Evolutionary conservation across 768 basidiomycete genomes (phyloP).

Genomic region (Albatrellus ellisii): DNA sequence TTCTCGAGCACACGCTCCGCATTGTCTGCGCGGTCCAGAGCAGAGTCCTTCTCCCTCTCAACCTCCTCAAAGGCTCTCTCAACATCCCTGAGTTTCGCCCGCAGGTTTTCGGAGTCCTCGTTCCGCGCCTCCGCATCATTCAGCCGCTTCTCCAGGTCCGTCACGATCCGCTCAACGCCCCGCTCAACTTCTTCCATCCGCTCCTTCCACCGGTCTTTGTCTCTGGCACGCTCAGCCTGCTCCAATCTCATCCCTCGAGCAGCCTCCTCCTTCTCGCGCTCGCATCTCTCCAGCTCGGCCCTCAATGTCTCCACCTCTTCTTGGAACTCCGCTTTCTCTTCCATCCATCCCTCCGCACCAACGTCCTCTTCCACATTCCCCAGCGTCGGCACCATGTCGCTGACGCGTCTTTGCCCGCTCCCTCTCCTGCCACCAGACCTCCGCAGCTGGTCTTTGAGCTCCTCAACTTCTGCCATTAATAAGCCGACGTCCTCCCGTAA

Average conservation of each 20-base stretch:
- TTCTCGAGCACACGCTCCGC: constrained; percentile 52
- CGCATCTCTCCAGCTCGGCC: constrained; percentile 24
- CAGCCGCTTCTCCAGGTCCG: constrained; percentile 46
- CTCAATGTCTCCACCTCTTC: constrained; percentile 20
- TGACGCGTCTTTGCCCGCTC: constrained; percentile 31
- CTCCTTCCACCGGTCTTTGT: constrained; percentile 59
- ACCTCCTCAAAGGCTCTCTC: constrained; percentile 32
- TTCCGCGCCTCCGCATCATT: constrained; percentile 36
- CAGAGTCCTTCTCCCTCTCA: constrained; percentile 40
- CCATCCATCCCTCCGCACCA: constrained; percentile 52
- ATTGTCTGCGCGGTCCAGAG: constrained; percentile 45
- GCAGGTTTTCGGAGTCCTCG: constrained; percentile 26
- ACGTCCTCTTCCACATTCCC: constrained; percentile 54
- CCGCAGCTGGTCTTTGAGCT: constrained; percentile 9
- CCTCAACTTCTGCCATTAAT: constrained; percentile 10
- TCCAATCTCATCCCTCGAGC: constrained; percentile 38
- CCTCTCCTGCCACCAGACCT: constrained; percentile 21
- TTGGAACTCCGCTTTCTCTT: constrained; percentile 50
- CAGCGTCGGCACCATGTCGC: constrained; percentile 35
- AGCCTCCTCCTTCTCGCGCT: constrained; percentile 25
- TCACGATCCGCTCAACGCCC: constrained; percentile 54
- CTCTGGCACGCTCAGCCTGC: constrained; percentile 40
- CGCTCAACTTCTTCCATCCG: constrained; percentile 60
- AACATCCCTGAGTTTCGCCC: constrained; percentile 28
- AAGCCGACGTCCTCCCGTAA: constrained; percentile 11